Evolutionary conservation across 2,329 filamentous ascomycete species (phyloP).

Genomic region (Colletotrichum aenigma): DNA sequence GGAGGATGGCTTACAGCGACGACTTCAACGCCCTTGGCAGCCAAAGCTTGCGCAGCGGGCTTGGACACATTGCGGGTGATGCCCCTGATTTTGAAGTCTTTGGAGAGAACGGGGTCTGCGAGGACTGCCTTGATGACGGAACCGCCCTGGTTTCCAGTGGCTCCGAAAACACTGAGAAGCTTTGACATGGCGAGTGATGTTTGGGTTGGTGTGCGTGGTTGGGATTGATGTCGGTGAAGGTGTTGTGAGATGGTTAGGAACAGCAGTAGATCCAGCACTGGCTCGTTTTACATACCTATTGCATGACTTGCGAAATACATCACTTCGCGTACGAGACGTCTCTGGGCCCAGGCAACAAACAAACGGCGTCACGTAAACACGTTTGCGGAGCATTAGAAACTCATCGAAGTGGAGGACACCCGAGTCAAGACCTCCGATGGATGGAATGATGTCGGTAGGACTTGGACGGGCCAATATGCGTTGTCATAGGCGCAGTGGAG

Average conservation of each 20-base stretch:
- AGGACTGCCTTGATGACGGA: slow-evolving; percentile 51
- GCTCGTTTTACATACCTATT: neutral
- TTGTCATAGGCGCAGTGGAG: neutral
- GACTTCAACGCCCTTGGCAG: slow-evolving; percentile 46
- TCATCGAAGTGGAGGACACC: neutral
- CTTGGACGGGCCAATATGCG: neutral
- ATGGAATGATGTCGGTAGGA: neutral
- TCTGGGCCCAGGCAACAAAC: neutral
- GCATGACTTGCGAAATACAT: neutral
- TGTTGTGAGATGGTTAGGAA: neutral
- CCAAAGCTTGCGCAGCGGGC: slow-evolving; percentile 40
- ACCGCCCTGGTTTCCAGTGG: slow-evolving; percentile 54
- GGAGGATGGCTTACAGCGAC: slow-evolving; percentile 32
- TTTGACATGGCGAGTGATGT: slow-evolving; percentile 25
- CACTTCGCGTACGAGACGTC: neutral
- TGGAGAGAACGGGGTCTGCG: slow-evolving; percentile 46
- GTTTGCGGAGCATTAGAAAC: neutral
- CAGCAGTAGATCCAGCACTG: neutral
- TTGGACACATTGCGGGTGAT: slow-evolving; percentile 51
- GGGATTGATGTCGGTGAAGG: fast-evolving
- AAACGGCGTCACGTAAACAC: neutral
- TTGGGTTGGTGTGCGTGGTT: neutral
- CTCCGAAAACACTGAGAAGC: slow-evolving; percentile 47
- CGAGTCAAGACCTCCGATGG: neutral
- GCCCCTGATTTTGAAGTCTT: slow-evolving; percentile 48